A percentile compares a stretch with the other conserved stretches of the same genome.
Evolutionary conservation across 2,329 filamentous ascomycete genomes (phyloP).

Genomic region (Volutella citrinella): DNA sequence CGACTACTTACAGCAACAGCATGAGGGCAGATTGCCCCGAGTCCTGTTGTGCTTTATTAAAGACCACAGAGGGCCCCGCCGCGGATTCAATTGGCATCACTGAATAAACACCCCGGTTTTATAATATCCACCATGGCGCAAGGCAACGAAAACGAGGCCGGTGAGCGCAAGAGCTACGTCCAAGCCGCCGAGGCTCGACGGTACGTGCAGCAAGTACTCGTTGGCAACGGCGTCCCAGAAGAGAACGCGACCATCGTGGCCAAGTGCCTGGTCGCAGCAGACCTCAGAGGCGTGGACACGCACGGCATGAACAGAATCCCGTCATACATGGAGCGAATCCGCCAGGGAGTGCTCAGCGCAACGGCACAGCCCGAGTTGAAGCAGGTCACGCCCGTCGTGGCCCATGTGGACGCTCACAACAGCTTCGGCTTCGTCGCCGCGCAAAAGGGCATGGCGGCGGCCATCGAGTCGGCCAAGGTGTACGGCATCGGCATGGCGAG

Average conservation of each 20-base stretch:
- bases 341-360: conserved; percentile 59
- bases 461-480: conserved; percentile 61
- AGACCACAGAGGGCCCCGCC: too few relatives aligned
- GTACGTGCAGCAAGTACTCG: conserved; percentile 54
- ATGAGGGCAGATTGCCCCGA: too few relatives aligned
- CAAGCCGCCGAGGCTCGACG: conserved; percentile 36
- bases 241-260: conserved; percentile 62
- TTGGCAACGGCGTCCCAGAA: conserved; percentile 57
- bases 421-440: conserved; percentile 75
- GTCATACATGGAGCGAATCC: conserved; percentile 72
- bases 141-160: background rate
- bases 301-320: conserved; percentile 76
- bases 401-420: conserved; percentile 65
- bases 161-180: conserved; percentile 28
- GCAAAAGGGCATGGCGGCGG: conserved; percentile 61
- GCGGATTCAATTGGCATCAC: too few relatives aligned
- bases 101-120: too few relatives aligned
- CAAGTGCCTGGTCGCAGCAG: conserved; percentile 68
- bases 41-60: too few relatives aligned
- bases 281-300: conserved; percentile 76
- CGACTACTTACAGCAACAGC: too few relatives aligned
- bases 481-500: conserved; percentile 74
- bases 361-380: conserved; percentile 35
- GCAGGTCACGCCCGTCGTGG: conserved; percentile 68
- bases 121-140: too few relatives aligned